A percentile compares a stretch with the other conserved stretches of the same genome.
Evolutionary conservation across 768 basidiomycete species (phyloP).

Genomic region (Pleurotus eryngii): DNA sequence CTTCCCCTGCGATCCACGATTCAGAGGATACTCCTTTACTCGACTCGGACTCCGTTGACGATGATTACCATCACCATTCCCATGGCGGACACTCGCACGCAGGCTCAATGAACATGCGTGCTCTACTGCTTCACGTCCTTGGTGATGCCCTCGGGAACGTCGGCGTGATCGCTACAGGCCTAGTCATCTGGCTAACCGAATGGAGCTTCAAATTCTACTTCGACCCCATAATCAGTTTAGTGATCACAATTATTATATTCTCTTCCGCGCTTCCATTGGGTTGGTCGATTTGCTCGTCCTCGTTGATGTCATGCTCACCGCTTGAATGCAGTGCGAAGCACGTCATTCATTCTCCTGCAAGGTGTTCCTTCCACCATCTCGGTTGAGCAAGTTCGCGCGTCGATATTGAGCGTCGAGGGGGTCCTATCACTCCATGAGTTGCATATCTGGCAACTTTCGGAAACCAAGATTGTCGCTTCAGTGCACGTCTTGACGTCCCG

Average conservation of each 20-base stretch:
- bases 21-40: conserved; percentile 49
- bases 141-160: conserved; percentile 98
- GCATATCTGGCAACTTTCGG: conserved; percentile 97
- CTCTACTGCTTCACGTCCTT: conserved; percentile 88
- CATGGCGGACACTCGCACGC: conserved; percentile 37
- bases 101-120: conserved; percentile 98
- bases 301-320: background rate
- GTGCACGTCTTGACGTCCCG: conserved; percentile 89
- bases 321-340: conserved; percentile 62
- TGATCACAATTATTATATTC: conserved; percentile 96
- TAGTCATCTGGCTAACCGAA: conserved; percentile 87
- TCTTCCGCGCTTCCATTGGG: conserved; percentile 91
- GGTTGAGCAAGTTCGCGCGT: conserved; percentile 81
- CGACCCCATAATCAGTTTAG: conserved; percentile 88
- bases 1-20: conserved; percentile 7
- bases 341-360: conserved; percentile 93
- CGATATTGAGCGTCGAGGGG: conserved; percentile 80
- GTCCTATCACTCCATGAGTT: conserved; percentile 89
- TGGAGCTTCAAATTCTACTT: conserved; percentile 89
- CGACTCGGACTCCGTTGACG: conserved; percentile 17
- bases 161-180: conserved; percentile 92
- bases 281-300: conserved; percentile 28
- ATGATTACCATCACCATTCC: conserved; percentile 16
- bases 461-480: conserved; percentile 90
- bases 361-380: conserved; percentile 90